Evolutionary conservation across 2,329 filamentous ascomycete genomes (phyloP), one percentile per base, ranked within the genome.

Genomic region (Alternaria sp.): DNA sequence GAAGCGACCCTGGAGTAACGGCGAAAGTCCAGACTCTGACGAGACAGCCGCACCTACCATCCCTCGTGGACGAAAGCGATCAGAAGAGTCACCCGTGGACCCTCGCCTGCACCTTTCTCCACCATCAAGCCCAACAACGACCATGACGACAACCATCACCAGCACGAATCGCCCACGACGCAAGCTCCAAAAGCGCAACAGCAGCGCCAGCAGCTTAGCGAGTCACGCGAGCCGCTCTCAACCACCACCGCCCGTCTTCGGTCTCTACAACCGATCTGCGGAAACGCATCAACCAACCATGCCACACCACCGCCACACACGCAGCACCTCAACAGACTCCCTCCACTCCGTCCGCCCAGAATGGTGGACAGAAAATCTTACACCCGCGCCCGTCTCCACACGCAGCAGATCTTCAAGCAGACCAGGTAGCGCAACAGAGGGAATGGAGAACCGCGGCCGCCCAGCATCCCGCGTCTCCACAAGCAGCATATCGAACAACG

Each of bases 61-160:
- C n/a, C 44, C 30, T 2, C 25, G 44, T 11, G 56, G 44, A 4
- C 23, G 60, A 14, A 49, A 47, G 30, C 45, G n/a, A 20, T 62
- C 21, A 18, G 61, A 62, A n/a, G 64, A 68, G 18, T 66, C 64
- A 5, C 63, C 58, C 11, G 55, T 67, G 7, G 68, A 72, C 37
- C 65, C 65, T 2, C 37, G 37, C 4, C 54, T 61, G 21, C 21
- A 47, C 44, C 15, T 15, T 33, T 45, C 51, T 2, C 28, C 55
- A 5, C 49, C 58, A 6, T 33, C 46, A 14, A 62, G 59, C 4
- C 63, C 62, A 18, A 61, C 55, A 33, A 64, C 54, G 3, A 66
- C 55, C 2, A n/a, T 65, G n/a, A 61, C 63, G 5, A 67, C 63
- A 5, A 65, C 65, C 2, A 58, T 56, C 20, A 54, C 56, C 30